A percentile compares a stretch with the other conserved stretches of the same genome.
Conservation (phyloP, 371 early-diverging fungal genomes). For the Apophysomyces variabilis region DNA sequence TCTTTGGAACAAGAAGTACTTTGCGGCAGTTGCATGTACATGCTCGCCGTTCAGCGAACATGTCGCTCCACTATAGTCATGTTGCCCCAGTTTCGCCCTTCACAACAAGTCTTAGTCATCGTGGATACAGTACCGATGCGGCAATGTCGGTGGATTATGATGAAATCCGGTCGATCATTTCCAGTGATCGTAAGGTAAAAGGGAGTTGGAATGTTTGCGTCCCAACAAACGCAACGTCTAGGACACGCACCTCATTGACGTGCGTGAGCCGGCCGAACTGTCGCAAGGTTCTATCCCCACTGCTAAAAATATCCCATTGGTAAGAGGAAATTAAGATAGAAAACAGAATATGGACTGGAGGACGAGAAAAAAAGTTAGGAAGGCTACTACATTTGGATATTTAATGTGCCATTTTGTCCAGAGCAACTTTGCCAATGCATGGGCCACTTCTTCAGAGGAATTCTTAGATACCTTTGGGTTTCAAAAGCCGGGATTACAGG, state of each 20-base stretch:
- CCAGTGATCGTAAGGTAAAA: background rate
- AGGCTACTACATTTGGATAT: background rate
- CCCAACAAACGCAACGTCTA: constrained; percentile 3
- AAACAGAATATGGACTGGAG: background rate
- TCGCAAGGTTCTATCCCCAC: constrained; percentile 61
- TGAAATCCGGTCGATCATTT: background rate
- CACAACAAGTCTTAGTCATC: background rate
- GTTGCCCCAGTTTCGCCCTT: background rate
- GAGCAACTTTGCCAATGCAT: constrained; percentile 60
- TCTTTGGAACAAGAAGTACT: background rate
- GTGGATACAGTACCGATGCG: background rate
- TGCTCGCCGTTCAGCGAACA: background rate
- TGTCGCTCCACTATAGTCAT: background rate
- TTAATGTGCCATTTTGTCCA: constrained; percentile 13
- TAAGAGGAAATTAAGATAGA: constrained; percentile 21
- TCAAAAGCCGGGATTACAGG: constrained; percentile 44
- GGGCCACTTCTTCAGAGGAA: constrained; percentile 43
- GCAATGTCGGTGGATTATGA: background rate
- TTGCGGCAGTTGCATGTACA: background rate
- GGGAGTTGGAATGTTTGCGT: background rate
- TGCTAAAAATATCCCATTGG: constrained; percentile 63
- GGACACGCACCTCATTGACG: constrained; percentile 57
- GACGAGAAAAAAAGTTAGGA: constrained; percentile 3
- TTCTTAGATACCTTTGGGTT: constrained; percentile 61
- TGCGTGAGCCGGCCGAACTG: constrained; percentile 63